Conservation (phyloP, 495 filamentous ascomycete species). For the Bombardia bombarda region DNA sequence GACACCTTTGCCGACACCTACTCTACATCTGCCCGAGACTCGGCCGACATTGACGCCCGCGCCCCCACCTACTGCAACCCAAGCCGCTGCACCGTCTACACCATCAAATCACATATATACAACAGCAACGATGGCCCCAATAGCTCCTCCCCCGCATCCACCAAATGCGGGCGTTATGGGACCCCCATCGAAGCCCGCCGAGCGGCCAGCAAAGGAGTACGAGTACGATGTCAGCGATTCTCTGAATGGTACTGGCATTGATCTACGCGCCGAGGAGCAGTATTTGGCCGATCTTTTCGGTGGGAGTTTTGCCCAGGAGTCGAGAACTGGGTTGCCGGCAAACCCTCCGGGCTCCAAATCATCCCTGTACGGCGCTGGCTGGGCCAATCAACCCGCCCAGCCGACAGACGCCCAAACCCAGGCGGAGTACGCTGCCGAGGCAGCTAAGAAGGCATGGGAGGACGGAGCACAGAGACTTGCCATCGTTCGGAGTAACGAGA, state of each 20-base stretch:
- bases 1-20: constrained; percentile 8
- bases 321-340: constrained; percentile 38
- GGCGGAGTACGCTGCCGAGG: constrained; percentile 42
- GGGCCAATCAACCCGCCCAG: constrained; percentile 46
- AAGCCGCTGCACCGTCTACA: background rate
- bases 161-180: constrained; percentile 55
- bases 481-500: constrained; percentile 37
- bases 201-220: constrained; percentile 60
- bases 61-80: background rate
- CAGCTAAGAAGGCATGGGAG: constrained; percentile 39
- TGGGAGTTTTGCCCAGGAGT: constrained; percentile 24
- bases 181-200: constrained; percentile 66
- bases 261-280: constrained; percentile 76
- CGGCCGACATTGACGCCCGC: constrained; percentile 17
- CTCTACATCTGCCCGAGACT: constrained; percentile 14
- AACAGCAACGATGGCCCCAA: constrained; percentile 30
- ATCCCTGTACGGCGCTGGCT: constrained; percentile 52
- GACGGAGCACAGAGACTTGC: constrained; percentile 36
- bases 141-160: constrained; percentile 14
- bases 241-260: constrained; percentile 68
- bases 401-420: constrained; percentile 37
- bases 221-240: constrained; percentile 66
- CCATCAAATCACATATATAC: constrained; percentile 23
- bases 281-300: constrained; percentile 53
- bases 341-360: constrained; percentile 36